Conservation (phyloP, 2,329 filamentous ascomycete genomes). For the Pseudogymnoascus sp. region DNA sequence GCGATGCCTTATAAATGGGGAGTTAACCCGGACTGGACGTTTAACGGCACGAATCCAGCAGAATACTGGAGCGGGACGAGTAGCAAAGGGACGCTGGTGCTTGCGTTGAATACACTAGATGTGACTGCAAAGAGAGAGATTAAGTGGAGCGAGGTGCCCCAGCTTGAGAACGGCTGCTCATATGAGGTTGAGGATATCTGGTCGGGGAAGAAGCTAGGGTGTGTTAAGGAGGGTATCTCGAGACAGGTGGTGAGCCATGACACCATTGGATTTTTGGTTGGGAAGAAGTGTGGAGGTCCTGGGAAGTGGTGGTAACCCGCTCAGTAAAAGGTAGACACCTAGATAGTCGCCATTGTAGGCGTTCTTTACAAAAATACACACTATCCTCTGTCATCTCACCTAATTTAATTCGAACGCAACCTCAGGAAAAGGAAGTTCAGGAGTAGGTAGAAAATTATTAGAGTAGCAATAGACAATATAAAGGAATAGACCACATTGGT, state of each 20-base stretch:
- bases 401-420: too few species aligned
- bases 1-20: slow-evolving; percentile 39
- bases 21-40: slow-evolving; percentile 42
- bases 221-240: slow-evolving; percentile 24
- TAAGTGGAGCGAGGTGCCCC: slow-evolving; percentile 38
- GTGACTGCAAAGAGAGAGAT: slow-evolving; percentile 31
- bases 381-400: too few species aligned
- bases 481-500: too few species aligned
- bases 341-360: too few species aligned
- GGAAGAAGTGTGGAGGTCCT: slow-evolving; percentile 16
- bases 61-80: slow-evolving; percentile 43
- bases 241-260: slow-evolving; percentile 31
- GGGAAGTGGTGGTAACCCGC: too few species aligned
- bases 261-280: slow-evolving; percentile 24
- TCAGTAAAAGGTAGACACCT: too few species aligned
- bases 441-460: too few species aligned
- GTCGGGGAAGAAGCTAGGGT: slow-evolving; percentile 36
- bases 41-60: slow-evolving; percentile 41
- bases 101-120: slow-evolving; percentile 39
- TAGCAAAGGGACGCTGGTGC: slow-evolving; percentile 37
- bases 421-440: too few species aligned
- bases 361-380: too few species aligned
- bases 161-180: slow-evolving; percentile 25
- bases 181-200: slow-evolving; percentile 41
- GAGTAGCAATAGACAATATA: too few species aligned